phyloP scores from a whole-genome alignment of 2,329 filamentous ascomycete genomes.

The Botryotinia convoluta region DNA sequence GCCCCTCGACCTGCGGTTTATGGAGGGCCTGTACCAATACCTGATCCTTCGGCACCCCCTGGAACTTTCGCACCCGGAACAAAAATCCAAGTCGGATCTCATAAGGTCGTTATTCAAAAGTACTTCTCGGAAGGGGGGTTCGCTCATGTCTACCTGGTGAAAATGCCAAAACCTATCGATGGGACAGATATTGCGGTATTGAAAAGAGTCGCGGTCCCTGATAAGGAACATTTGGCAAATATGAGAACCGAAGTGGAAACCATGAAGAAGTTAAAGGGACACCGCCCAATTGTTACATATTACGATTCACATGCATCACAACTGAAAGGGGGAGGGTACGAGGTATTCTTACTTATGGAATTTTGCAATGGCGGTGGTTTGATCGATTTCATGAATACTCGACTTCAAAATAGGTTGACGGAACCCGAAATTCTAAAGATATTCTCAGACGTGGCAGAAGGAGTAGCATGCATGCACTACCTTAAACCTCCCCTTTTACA shows the following conservation, averaged over 20 bases:
- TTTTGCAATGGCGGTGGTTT: slow-evolving; percentile 91
- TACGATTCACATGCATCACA: slow-evolving; percentile 98
- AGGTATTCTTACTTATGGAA: slow-evolving; percentile 98
- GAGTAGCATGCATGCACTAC: slow-evolving; percentile 98
- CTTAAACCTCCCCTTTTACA: slow-evolving; percentile 90
- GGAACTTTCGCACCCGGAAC: slow-evolving; percentile 92
- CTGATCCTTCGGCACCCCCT: slow-evolving; percentile 53
- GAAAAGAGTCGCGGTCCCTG: slow-evolving; percentile 89
- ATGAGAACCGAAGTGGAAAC: slow-evolving; percentile 99
- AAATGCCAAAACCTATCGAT: slow-evolving; percentile 59
- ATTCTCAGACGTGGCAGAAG: slow-evolving; percentile 92
- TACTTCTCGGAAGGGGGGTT: slow-evolving; percentile 98
- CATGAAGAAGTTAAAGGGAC: slow-evolving; percentile 98
- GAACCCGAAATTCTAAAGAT: slow-evolving; percentile 98
- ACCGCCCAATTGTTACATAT: slow-evolving; percentile 94
- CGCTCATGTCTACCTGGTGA: slow-evolving; percentile 96
- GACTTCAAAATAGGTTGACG: slow-evolving; percentile 90
- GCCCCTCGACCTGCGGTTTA: slow-evolving; percentile 46
- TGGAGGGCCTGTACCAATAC: slow-evolving; percentile 44
- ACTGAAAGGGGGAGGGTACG: slow-evolving; percentile 86
- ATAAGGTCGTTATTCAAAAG: slow-evolving; percentile 91
- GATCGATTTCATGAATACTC: slow-evolving; percentile 99
- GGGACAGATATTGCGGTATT: slow-evolving; percentile 41
- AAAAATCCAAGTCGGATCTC: slow-evolving; percentile 92
- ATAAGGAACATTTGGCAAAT: slow-evolving; percentile 88